phyloP scores from a whole-genome alignment of 257 asterid genomes.

The Capsicum pubescens region DNA sequence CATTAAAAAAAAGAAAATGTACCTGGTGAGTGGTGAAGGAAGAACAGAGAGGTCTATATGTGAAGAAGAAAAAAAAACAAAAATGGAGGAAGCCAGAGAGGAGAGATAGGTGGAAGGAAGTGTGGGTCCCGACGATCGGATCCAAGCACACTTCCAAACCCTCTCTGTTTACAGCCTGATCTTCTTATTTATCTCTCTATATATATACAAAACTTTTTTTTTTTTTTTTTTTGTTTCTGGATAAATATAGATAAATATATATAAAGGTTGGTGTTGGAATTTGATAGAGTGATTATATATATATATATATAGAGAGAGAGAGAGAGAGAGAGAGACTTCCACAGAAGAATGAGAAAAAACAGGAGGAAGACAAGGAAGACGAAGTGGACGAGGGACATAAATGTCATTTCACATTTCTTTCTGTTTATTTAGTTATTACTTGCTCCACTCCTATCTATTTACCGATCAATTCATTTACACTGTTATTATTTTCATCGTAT shows the following conservation, averaged over 20 bases:
- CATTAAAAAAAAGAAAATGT: no score
- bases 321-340: background rate
- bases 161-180: conserved; percentile 1
- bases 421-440: conserved; percentile 27
- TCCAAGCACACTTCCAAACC: conserved; percentile 30
- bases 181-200: background rate
- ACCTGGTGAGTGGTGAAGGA: background rate
- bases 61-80: background rate
- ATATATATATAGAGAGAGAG: no score
- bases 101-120: background rate
- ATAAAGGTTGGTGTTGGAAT: background rate
- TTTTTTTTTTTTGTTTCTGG: background rate
- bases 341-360: conserved; percentile 23
- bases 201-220: background rate
- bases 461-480: background rate
- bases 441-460: background rate
- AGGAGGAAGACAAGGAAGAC: conserved; percentile 23
- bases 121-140: conserved; percentile 28
- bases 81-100: background rate
- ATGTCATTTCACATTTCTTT: conserved; percentile 20
- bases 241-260: background rate
- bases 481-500: background rate
- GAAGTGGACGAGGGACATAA: background rate
- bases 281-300: background rate
- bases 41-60: background rate